Evolutionary conservation across 306 rosid genomes (phyloP).

Genomic region (Nissolia schottii): DNA sequence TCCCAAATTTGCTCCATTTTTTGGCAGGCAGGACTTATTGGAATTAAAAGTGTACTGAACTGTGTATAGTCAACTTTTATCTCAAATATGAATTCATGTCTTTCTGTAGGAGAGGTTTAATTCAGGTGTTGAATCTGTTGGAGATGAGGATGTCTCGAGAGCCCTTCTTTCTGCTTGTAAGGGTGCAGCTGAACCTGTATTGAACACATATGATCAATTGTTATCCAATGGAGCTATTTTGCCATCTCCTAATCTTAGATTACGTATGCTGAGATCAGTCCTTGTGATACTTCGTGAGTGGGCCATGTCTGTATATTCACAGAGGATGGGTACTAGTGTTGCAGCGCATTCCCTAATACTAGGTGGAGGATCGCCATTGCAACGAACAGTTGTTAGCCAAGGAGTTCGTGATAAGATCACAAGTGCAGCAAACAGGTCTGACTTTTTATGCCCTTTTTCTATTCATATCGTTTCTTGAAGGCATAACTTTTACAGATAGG

Average conservation of each 20-base stretch:
- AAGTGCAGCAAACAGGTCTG: conserved; percentile 86
- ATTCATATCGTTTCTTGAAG: not conserved
- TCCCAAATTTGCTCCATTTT: not conserved
- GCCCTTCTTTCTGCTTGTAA: conserved; percentile 90
- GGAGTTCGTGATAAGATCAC: conserved; percentile 92
- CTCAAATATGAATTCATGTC: not conserved
- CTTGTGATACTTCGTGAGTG: conserved; percentile 88
- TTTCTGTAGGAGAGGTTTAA: conserved; percentile 72
- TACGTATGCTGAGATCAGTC: conserved; percentile 89
- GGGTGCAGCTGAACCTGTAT: conserved; percentile 91
- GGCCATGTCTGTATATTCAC: conserved; percentile 82
- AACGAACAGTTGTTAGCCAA: conserved; percentile 65
- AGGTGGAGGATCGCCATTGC: conserved; percentile 73
- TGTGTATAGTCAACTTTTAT: not conserved
- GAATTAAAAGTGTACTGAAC: not conserved
- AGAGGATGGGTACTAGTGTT: conserved; percentile 61
- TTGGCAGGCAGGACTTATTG: not conserved
- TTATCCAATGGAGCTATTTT: conserved; percentile 79
- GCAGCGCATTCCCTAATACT: conserved; percentile 60
- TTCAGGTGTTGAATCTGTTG: conserved; percentile 72
- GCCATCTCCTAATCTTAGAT: conserved; percentile 81
- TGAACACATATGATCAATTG: conserved; percentile 84
- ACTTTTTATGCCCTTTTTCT: conserved; percentile 19
- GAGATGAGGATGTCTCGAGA: conserved; percentile 94
- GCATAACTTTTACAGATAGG: not conserved